phyloP scores from a whole-genome alignment of 257 asterid species.

The Nicotiana knightiana region DNA sequence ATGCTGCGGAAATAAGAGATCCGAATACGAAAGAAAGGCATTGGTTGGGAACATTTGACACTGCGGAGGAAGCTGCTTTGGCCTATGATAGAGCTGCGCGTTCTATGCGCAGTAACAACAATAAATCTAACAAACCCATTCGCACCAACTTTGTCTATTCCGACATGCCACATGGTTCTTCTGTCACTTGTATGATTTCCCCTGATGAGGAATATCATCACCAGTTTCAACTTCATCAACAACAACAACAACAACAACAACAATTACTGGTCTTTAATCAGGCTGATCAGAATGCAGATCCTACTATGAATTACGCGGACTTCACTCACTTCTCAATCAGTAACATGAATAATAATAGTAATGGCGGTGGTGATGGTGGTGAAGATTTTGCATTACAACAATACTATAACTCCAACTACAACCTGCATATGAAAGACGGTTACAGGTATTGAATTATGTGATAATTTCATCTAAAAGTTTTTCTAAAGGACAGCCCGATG shows the following conservation, averaged over 20 bases:
- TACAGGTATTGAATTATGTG: neutral
- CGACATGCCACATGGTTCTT: conserved; percentile 81
- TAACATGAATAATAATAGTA: neutral
- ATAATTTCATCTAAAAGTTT: neutral
- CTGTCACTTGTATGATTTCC: conserved; percentile 72
- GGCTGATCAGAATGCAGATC: neutral
- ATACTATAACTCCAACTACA: neutral
- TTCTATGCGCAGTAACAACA: conserved; percentile 53
- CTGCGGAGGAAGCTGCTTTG: conserved; percentile 87
- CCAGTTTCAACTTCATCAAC: conserved; percentile 11
- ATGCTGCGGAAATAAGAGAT: conserved; percentile 85
- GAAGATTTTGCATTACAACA: neutral
- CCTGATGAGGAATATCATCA: conserved; percentile 53
- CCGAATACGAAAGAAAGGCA: conserved; percentile 80
- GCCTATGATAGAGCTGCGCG: conserved; percentile 86
- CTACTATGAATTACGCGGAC: neutral
- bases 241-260: conserved; percentile 8
- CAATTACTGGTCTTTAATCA: conserved; percentile 32
- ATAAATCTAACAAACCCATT: conserved; percentile 30
- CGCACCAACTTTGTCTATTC: conserved; percentile 89
- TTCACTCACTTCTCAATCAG: neutral
- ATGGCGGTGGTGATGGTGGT: neutral
- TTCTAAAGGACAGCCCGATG: too few species aligned
- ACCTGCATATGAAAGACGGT: neutral
- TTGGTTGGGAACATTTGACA: conserved; percentile 88